phyloP scores from a whole-genome alignment of 2,329 filamentous ascomycete genomes.

The Cladosporium sp. region DNA sequence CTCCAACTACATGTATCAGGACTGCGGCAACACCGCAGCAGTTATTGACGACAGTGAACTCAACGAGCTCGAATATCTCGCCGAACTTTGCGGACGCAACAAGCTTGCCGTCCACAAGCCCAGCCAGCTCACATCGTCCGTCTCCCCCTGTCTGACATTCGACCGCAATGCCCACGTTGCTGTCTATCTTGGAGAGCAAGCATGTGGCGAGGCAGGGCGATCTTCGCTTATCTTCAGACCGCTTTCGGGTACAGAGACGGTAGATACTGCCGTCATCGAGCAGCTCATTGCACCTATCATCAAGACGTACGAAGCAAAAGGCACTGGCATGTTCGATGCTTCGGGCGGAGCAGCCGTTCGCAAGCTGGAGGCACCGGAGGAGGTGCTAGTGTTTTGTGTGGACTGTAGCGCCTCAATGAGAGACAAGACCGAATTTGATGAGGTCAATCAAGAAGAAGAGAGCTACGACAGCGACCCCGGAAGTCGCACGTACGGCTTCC shows the following conservation, averaged over 20 bases:
- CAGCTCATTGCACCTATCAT: slow-evolving; percentile 34
- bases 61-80: slow-evolving; percentile 26
- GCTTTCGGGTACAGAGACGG: slow-evolving; percentile 26
- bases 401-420: slow-evolving; percentile 34
- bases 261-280: slow-evolving; percentile 34
- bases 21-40: slow-evolving; percentile 17
- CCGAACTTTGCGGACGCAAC: slow-evolving; percentile 30
- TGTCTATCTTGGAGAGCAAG: slow-evolving; percentile 34
- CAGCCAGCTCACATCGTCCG: slow-evolving; percentile 25
- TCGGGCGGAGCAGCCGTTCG: slow-evolving; percentile 28
- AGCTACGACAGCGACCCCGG: slow-evolving; percentile 6
- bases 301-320: slow-evolving; percentile 27
- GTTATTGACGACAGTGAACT: slow-evolving; percentile 23
- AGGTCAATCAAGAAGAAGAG: slow-evolving; percentile 24
- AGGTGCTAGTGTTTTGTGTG: slow-evolving; percentile 34
- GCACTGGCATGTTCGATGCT: slow-evolving; percentile 33
- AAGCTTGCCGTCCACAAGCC: slow-evolving; percentile 30
- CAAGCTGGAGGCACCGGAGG: slow-evolving; percentile 29
- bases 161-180: slow-evolving; percentile 32
- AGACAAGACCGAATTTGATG: slow-evolving; percentile 27
- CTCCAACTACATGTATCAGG: slow-evolving; percentile 18
- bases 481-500: slow-evolving; percentile 1
- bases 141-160: slow-evolving; percentile 32
- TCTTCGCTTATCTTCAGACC: slow-evolving; percentile 35
- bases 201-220: slow-evolving; percentile 29